A percentile compares a stretch with the other conserved stretches of the same genome.
phyloP scores from a whole-genome alignment of 2,329 filamentous ascomycete species.

The Aphanoascus verrucosus region DNA sequence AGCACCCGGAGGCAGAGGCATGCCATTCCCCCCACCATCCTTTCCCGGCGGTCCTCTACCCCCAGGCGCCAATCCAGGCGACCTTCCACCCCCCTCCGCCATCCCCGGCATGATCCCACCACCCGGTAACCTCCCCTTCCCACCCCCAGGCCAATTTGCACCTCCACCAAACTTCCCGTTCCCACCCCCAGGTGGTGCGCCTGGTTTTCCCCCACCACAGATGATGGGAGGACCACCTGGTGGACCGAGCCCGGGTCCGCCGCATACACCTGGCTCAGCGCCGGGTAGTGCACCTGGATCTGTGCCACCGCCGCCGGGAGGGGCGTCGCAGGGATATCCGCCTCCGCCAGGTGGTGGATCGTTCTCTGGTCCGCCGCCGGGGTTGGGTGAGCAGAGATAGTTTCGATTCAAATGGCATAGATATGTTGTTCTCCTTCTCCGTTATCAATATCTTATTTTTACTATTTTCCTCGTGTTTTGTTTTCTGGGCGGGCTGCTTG shows the following conservation, averaged over 20 bases:
- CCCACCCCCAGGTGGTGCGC: conserved; percentile 25
- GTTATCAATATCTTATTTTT: neutral
- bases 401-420: neutral
- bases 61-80: conserved; percentile 15
- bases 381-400: neutral
- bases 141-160: conserved; percentile 19
- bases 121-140: conserved; percentile 27
- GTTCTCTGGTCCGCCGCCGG: conserved; percentile 1
- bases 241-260: conserved; percentile 21
- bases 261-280: conserved; percentile 17
- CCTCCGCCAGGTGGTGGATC: conserved; percentile 4
- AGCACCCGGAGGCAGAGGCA: conserved; percentile 47
- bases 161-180: conserved; percentile 46
- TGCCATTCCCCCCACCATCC: conserved; percentile 44
- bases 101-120: conserved; percentile 9
- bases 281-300: conserved; percentile 10
- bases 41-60: conserved; percentile 27
- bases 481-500: neutral
- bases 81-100: neutral
- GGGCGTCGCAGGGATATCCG: conserved; percentile 20
- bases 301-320: conserved; percentile 22
- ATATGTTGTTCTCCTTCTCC: too few relatives aligned
- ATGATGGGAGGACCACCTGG: conserved; percentile 18
- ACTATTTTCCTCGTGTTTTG: neutral
- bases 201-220: conserved; percentile 22